Conservation (phyloP, 2,329 filamentous ascomycete genomes). For the Aspergillus sp. region DNA sequence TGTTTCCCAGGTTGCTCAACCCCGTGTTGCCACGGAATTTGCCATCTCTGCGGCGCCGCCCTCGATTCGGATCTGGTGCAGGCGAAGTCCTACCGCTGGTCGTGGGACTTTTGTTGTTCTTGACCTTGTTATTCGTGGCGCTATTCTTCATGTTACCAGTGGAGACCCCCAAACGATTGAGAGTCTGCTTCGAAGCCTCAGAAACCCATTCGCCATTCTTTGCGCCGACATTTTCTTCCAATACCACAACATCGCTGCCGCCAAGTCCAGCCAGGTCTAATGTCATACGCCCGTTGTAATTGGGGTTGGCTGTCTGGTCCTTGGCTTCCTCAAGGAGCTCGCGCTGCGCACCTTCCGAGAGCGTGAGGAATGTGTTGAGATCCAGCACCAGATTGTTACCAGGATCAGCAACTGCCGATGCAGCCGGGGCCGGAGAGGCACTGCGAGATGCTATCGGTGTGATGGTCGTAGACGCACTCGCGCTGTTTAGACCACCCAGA, state of each 20-base stretch:
- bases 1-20: constrained; percentile 85
- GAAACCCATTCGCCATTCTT: constrained; percentile 50
- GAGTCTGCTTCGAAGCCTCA: constrained; percentile 37
- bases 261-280: constrained; percentile 60
- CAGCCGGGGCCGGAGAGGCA: constrained; percentile 37
- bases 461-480: constrained; percentile 35
- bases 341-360: constrained; percentile 56
- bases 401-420: constrained; percentile 34
- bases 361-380: constrained; percentile 52
- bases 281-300: constrained; percentile 67
- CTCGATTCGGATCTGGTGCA: constrained; percentile 60
- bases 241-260: constrained; percentile 67
- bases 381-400: constrained; percentile 52
- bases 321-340: constrained; percentile 53
- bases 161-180: constrained; percentile 45
- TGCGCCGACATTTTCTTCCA: constrained; percentile 66
- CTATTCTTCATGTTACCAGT: constrained; percentile 27
- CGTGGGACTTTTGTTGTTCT: constrained; percentile 32
- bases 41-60: constrained; percentile 54
- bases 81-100: constrained; percentile 61
- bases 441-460: constrained; percentile 39
- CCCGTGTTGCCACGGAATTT: constrained; percentile 70
- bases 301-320: constrained; percentile 64
- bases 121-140: constrained; percentile 22
- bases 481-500: constrained; percentile 36